A percentile compares a stretch with the other conserved stretches of the same genome.
Conservation (phyloP, 148 eudicot species). For the Rhododendron simsii region DNA sequence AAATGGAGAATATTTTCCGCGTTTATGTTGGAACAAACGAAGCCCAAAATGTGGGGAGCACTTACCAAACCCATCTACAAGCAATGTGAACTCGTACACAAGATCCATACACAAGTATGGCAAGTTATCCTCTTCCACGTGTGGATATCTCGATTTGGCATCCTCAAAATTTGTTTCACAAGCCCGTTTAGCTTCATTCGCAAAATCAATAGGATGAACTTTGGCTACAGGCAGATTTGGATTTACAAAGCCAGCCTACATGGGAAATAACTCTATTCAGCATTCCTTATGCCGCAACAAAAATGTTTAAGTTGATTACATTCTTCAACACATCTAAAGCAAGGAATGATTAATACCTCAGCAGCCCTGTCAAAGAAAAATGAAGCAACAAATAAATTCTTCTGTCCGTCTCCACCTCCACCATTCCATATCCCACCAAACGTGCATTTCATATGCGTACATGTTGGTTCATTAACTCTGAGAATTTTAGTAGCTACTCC, state of each 20-base stretch:
- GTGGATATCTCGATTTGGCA: slow-evolving; percentile 56
- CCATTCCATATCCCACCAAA: slow-evolving; percentile 97
- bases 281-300: neutral
- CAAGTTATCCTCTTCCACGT: slow-evolving; percentile 60
- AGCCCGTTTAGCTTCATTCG: slow-evolving; percentile 70
- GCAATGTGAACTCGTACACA: slow-evolving; percentile 79
- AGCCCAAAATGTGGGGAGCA: neutral
- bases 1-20: neutral
- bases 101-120: slow-evolving; percentile 97
- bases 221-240: slow-evolving; percentile 51
- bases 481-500: slow-evolving; percentile 59
- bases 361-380: slow-evolving; percentile 98
- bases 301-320: neutral
- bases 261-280: neutral
- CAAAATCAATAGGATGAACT: slow-evolving; percentile 70
- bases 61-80: slow-evolving; percentile 94
- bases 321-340: neutral
- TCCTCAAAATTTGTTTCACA: slow-evolving; percentile 61
- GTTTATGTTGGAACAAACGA: neutral
- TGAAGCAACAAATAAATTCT: slow-evolving; percentile 88
- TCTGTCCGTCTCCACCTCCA: slow-evolving; percentile 93
- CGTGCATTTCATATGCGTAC: slow-evolving; percentile 96
- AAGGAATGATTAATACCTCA: slow-evolving; percentile 44
- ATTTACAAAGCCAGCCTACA: slow-evolving; percentile 86
- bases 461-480: slow-evolving; percentile 75